Evolutionary conservation across 148 eudicot species (phyloP).

Genomic region (Cornus suecica): DNA sequence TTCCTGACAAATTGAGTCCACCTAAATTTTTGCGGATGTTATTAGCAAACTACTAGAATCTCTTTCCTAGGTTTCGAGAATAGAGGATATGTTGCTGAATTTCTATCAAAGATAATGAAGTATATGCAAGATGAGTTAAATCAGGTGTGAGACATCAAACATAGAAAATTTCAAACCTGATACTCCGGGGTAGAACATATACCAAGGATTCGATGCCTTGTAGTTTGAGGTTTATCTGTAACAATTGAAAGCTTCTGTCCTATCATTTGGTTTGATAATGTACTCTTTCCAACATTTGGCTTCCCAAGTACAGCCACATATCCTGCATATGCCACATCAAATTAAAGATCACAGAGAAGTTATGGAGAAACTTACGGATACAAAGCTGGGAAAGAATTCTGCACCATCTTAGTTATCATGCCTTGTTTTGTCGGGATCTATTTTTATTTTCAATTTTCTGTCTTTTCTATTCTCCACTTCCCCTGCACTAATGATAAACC

Average conservation of each 20-base stretch:
- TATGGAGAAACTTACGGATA: background rate
- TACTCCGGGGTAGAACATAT: constrained; percentile 83
- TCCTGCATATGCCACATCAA: constrained; percentile 38
- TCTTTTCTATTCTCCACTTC: no score
- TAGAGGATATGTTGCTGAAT: no score
- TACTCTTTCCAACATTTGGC: constrained; percentile 98
- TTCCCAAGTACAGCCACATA: constrained; percentile 96
- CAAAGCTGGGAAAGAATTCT: background rate
- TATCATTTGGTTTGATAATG: constrained; percentile 90
- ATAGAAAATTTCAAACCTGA: constrained; percentile 69
- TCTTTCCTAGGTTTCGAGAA: no score
- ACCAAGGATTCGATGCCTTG: constrained; percentile 95
- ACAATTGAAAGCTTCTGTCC: constrained; percentile 97
- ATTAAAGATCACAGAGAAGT: background rate
- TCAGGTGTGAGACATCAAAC: constrained; percentile 10
- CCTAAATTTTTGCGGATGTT: background rate
- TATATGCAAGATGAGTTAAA: background rate
- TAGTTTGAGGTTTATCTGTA: constrained; percentile 96
- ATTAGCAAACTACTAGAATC: no score
- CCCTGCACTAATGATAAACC: no score
- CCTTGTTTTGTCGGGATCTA: background rate
- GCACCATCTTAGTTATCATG: background rate
- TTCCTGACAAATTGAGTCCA: background rate
- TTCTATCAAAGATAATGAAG: background rate
- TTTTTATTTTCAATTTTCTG: background rate